Evolutionary conservation across 176 grass and related monocot genomes (phyloP), one percentile per base, ranked within the genome.

Genomic region (Cocos nucifera): DNA sequence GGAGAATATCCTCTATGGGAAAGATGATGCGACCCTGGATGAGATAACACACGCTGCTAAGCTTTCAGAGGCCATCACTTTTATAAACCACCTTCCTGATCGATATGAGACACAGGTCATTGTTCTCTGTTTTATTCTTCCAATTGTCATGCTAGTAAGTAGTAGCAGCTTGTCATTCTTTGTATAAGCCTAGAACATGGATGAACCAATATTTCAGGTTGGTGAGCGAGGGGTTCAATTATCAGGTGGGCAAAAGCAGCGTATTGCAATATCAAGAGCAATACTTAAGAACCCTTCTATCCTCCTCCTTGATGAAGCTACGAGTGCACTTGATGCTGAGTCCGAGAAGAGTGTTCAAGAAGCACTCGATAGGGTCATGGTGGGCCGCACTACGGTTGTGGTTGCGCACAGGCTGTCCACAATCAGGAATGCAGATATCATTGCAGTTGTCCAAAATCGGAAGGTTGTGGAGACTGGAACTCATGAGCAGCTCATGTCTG

Each of bases 331-430:
- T 10, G 90, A 95, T 54, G 82, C 90, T 1, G 90, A 95, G 79
- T 97, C 92, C 0, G 87, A 97, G 73, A 97, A 91, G 79, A 97
- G 93, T 29, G 87, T 97, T 26, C 93, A 97, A 62, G 84, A 91
- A 76, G 93, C 93, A 54, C 76, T 97, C 3, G 93, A 97, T 30
- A 75, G 93, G 30, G 93, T 97, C 55, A 97, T 97, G 93, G 87
- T 97, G 22, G 84, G 93, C 29, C 81, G 93, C 62, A 97, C 93
- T 50, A 97, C 84, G 32, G 86, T 97, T 17, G 87, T 97, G 39
- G 77, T 97, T 48, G 93, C 93, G 29, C 93, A 97, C 65, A 77
- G 93, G 1, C 62, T 97, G 16, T 97, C 93, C 0, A 91, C 93
- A 23, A 78, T 97, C 56, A 54, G 93, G 69, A 91, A 97, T 62